Conservation (phyloP, 2,329 filamentous ascomycete species). For the Stylonectria norvegica region DNA sequence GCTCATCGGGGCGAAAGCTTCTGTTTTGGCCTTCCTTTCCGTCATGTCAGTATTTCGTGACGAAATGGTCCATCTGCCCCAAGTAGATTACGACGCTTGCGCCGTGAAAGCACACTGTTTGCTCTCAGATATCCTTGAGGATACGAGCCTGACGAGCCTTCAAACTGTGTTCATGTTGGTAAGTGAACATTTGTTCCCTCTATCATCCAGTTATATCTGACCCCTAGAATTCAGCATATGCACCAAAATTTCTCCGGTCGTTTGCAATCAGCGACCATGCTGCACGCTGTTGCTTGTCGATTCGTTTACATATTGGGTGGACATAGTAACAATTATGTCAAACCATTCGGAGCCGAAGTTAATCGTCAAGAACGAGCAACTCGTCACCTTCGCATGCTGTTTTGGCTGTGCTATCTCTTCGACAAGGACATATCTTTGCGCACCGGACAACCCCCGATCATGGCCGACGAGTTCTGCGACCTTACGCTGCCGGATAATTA, state of each 20-base stretch:
- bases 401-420: constrained; percentile 53
- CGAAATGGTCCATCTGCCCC: constrained; percentile 6
- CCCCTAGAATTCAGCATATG: constrained; percentile 29
- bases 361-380: constrained; percentile 26
- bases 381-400: constrained; percentile 40
- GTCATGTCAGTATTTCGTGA: constrained; percentile 27
- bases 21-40: constrained; percentile 47
- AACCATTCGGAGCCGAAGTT: constrained; percentile 8
- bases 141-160: constrained; percentile 41
- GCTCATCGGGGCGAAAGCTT: constrained; percentile 39
- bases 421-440: constrained; percentile 56
- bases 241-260: constrained; percentile 45
- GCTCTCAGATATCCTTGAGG: constrained; percentile 40
- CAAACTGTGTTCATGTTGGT: constrained; percentile 49
- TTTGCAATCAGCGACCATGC: constrained; percentile 43
- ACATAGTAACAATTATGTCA: constrained; percentile 31
- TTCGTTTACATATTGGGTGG: constrained; percentile 48
- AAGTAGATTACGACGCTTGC: constrained; percentile 39
- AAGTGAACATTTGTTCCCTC: constrained; percentile 17
- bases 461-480: constrained; percentile 40
- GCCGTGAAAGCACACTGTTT: constrained; percentile 41
- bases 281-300: constrained; percentile 44
- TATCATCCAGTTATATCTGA: neutral
- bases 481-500: constrained; percentile 25
- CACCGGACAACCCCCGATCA: constrained; percentile 49